These are phyloP conservation scores for Blastobotrys parvus DNA, from an alignment of 805 yeast species.

Conservation along the genomic window DNA sequence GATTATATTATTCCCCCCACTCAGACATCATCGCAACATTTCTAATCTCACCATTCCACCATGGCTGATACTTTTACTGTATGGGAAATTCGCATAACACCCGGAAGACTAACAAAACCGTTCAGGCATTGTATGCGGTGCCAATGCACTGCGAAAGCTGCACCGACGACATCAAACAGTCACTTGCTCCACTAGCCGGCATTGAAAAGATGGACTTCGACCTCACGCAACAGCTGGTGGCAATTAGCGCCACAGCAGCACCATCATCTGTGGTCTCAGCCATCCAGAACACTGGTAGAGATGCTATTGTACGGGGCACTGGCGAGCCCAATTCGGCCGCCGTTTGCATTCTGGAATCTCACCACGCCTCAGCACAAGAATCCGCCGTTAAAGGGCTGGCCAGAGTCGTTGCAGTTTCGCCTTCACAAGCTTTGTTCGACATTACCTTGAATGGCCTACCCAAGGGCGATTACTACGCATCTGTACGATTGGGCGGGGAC, in stretches of 20 bases:
- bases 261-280: slow-evolving; percentile 68
- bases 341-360: slow-evolving; percentile 78
- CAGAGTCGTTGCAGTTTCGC: slow-evolving; percentile 63
- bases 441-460: slow-evolving; percentile 68
- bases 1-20: no score
- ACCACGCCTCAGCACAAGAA: slow-evolving; percentile 37
- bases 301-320: slow-evolving; percentile 87
- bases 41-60: neutral
- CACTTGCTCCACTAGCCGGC: slow-evolving; percentile 38
- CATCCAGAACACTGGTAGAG: slow-evolving; percentile 68
- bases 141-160: slow-evolving; percentile 76
- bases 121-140: slow-evolving; percentile 70
- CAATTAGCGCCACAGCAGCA: slow-evolving; percentile 59
- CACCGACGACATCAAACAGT: slow-evolving; percentile 47
- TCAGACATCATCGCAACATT: neutral
- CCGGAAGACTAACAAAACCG: neutral
- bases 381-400: slow-evolving; percentile 80
- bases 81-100: slow-evolving; percentile 1
- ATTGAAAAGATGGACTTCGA: slow-evolving; percentile 48
- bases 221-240: slow-evolving; percentile 50
- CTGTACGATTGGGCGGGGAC: slow-evolving; percentile 65
- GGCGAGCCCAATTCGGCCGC: slow-evolving; percentile 86
- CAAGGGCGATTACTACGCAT: slow-evolving; percentile 59
- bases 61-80: slow-evolving; percentile 11
- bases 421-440: slow-evolving; percentile 55